Conservation (phyloP, 2,329 filamentous ascomycete species). For the Colletotrichum endophyticum region DNA sequence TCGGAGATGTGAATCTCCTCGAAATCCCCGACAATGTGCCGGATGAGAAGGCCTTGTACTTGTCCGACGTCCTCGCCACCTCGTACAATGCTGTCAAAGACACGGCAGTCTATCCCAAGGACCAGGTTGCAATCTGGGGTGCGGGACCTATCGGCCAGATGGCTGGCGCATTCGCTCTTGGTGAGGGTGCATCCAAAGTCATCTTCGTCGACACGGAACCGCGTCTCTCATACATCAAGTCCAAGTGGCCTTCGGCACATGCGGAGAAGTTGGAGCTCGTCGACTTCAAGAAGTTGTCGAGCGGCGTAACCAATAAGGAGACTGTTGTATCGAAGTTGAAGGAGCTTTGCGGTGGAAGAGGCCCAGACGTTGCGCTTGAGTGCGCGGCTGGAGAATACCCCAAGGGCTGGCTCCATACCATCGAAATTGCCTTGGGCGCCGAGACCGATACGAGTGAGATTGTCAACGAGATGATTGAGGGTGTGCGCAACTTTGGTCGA, state of each 20-base stretch:
- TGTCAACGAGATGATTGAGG: constrained; percentile 79
- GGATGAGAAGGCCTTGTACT: constrained; percentile 81
- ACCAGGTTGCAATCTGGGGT: constrained; percentile 84
- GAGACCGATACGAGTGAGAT: constrained; percentile 88
- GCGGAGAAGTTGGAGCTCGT: constrained; percentile 66
- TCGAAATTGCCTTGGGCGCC: constrained; percentile 65
- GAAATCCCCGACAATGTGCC: constrained; percentile 79
- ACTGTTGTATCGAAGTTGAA: constrained; percentile 76
- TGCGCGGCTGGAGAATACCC: constrained; percentile 66
- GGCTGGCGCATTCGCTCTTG: constrained; percentile 74
- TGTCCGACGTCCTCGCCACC: constrained; percentile 82
- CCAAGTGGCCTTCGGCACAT: constrained; percentile 58
- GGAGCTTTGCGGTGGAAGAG: constrained; percentile 73
- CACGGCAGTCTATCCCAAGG: constrained; percentile 77
- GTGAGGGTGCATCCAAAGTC: constrained; percentile 76
- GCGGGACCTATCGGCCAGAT: constrained; percentile 88
- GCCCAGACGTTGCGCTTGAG: constrained; percentile 78
- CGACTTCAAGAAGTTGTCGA: constrained; percentile 67
- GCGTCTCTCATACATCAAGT: constrained; percentile 71
- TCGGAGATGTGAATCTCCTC: constrained; percentile 81
- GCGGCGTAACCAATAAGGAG: constrained; percentile 60
- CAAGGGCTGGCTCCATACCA: constrained; percentile 65
- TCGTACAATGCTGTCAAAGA: constrained; percentile 85
- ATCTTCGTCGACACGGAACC: constrained; percentile 80
- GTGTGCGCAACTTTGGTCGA: constrained; percentile 74